A percentile compares a stretch with the other conserved stretches of the same genome.
These are phyloP conservation scores for Dactylorhiza incarnata DNA, from an alignment of 106 monocot species.

Conservation along the genomic window DNA sequence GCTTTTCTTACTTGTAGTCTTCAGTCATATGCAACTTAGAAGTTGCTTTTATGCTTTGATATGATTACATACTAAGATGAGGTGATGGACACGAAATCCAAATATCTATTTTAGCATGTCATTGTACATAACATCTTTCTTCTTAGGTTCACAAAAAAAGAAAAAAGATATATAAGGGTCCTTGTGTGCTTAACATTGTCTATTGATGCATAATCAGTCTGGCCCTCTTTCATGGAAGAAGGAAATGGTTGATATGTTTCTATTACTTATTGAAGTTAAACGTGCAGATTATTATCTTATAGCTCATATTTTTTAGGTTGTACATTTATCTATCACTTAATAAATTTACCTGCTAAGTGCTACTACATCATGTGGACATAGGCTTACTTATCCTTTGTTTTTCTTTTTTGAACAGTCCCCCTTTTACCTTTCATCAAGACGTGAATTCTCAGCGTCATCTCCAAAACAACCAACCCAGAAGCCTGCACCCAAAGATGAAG, in stretches of 20 bases:
- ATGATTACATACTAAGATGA: not conserved
- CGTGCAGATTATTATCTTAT: not conserved
- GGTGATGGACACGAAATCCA: not conserved
- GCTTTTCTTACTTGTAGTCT: not conserved
- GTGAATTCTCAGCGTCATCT: conserved; percentile 32
- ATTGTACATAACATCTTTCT: not conserved
- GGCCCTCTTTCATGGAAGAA: not conserved
- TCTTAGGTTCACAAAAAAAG: not conserved
- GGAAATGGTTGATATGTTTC: not conserved
- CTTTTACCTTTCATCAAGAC: conserved; percentile 37
- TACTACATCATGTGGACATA: not conserved
- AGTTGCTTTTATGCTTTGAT: not conserved
- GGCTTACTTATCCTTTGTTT: not conserved
- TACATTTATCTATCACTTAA: not conserved
- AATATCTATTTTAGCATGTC: not conserved
- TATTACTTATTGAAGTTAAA: not conserved
- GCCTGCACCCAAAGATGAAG: conserved; percentile 21
- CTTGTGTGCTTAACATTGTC: not conserved
- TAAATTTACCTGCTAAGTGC: not conserved
- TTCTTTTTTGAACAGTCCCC: conserved; percentile 28
- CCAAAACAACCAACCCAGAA: conserved; percentile 16
- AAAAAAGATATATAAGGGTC: not conserved
- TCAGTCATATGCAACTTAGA: not conserved
- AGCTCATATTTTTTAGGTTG: not conserved
- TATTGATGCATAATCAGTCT: not conserved